Evolutionary conservation across 164 flowering plant species (phyloP), one percentile per base, ranked within the genome.

Genomic region (Annona squamosa): DNA sequence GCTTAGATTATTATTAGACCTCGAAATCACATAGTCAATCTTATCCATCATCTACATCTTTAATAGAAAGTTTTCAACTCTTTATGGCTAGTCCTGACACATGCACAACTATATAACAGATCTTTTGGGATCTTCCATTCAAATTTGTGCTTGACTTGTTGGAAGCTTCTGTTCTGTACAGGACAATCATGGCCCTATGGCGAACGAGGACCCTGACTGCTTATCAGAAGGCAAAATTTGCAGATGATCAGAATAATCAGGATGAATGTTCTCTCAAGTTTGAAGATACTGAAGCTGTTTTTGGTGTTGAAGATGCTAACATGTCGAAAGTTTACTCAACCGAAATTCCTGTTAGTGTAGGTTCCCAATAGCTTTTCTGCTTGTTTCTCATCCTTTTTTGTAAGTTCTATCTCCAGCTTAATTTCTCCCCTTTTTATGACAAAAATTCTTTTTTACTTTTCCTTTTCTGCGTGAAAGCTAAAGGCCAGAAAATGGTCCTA

Each of bases 121-220:
- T 0, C 19, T 26, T 26, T 26, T 26, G 37, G 37, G 37, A 26
- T 26, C 37, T 48, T 12, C 57, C 43, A 19, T 71, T 56, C 4
- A 44, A 57, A 71, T 59, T 71, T 42, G n/a, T 41, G 12, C 13
- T 10, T 57, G 46, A 65, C 69, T 65, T 65, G 65, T 10, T 77
- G 37, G 37, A 26, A 26, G 37, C 37, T 26, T 26, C 37, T 26
- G 37, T 26, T 26, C 37, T 26, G 45, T 67, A 72, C 83, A 90
- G 98, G 86, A 91, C 93, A n/a, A 90, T 90, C 73, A 85, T 81
- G 85, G 93, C 88, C 65, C 80, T 89, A 74, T 91, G 98, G 98
- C 86, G 87, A 83, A 77, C 93, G 67, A 84, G 87, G 74, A 80
- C 85, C 10, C 18, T 80, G 69, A 72, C 79, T 19, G 80, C 85